Conservation (phyloP, 192 early-diverging fungal genomes). For the Funneliformis geosporum region DNA sequence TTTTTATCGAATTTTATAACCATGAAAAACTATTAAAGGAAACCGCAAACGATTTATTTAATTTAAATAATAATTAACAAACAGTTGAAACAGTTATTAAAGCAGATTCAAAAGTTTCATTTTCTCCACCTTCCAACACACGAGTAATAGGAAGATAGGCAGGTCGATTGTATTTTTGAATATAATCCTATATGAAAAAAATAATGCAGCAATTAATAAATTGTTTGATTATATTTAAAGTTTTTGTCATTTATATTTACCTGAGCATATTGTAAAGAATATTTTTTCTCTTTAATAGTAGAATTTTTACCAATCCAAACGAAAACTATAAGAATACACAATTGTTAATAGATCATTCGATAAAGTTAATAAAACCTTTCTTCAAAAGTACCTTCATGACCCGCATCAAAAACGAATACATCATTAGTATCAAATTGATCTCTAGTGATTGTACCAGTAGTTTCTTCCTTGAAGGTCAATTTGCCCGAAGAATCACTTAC, state of each 20-base stretch:
- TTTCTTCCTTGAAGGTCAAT: conserved; percentile 58
- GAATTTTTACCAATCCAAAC: conserved; percentile 62
- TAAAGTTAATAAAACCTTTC: background rate
- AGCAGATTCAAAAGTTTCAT: conserved; percentile 36
- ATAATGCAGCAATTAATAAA: background rate
- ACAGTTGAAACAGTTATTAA: background rate
- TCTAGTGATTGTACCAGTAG: conserved; percentile 46
- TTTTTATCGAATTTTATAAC: too few relatives aligned
- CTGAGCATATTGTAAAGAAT: conserved; percentile 64
- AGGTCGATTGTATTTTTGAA: conserved; percentile 54
- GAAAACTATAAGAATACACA: conserved; percentile 41
- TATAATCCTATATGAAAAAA: conserved; percentile 46
- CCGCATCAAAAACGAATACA: conserved; percentile 70
- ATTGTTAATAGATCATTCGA: background rate
- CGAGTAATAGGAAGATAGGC: conserved; percentile 59
- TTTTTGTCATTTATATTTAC: background rate
- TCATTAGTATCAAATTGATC: conserved; percentile 59
- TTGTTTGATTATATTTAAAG: background rate
- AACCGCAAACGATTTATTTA: too few relatives aligned
- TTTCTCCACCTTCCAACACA: conserved; percentile 71
- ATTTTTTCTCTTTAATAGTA: conserved; percentile 51
- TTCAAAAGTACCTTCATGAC: conserved; percentile 37
- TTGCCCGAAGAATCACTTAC: conserved; percentile 42
- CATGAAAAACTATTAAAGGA: too few relatives aligned
- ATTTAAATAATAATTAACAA: background rate